Percentiles rank a stretch among this genome's conserved stretches.
phyloP scores from a whole-genome alignment of 2,329 filamentous ascomycete species.

The Drechslerella dactyloides region DNA sequence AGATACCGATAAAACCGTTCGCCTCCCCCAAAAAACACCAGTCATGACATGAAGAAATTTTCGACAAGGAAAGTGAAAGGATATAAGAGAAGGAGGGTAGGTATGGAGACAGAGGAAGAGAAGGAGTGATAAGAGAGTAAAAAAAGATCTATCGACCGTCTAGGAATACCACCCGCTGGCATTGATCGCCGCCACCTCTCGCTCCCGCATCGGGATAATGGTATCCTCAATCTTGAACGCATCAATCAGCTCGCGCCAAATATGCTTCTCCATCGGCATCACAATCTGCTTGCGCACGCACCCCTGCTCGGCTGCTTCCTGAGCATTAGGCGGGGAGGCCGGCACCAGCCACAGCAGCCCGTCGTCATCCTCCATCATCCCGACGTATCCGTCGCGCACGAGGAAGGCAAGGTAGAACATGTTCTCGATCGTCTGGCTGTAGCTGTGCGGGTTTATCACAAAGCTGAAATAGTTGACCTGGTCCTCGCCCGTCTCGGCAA shows the following conservation, averaged over 20 bases:
- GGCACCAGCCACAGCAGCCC: slow-evolving; percentile 66
- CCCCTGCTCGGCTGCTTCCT: slow-evolving; percentile 61
- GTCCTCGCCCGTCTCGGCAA: slow-evolving; percentile 60
- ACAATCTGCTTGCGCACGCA: slow-evolving; percentile 74
- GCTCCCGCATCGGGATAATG: slow-evolving; percentile 82
- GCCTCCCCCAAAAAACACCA: no score
- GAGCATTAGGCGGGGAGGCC: slow-evolving; percentile 61
- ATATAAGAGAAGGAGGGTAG: not conserved
- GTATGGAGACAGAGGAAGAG: not conserved
- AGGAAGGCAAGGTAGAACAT: slow-evolving; percentile 96
- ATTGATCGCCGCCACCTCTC: slow-evolving; percentile 59
- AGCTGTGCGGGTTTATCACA: slow-evolving; percentile 85
- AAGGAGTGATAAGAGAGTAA: not conserved
- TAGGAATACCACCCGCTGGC: slow-evolving; percentile 54
- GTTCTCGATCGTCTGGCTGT: slow-evolving; percentile 94
- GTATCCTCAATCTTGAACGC: slow-evolving; percentile 77
- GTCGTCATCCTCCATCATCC: slow-evolving; percentile 72
- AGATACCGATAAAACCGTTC: no score
- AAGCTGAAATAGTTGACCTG: slow-evolving; percentile 80
- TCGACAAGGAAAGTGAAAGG: not conserved
- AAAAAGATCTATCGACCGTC: slow-evolving; percentile 4
- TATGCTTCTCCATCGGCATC: slow-evolving; percentile 82
- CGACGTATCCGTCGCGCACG: slow-evolving; percentile 81
- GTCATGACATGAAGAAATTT: no score
- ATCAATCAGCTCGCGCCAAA: slow-evolving; percentile 78